Evolutionary conservation across 1,284 basidiomycete species (phyloP), one percentile per base, ranked within the genome.

Genomic region (Laetiporus sulphureus): DNA sequence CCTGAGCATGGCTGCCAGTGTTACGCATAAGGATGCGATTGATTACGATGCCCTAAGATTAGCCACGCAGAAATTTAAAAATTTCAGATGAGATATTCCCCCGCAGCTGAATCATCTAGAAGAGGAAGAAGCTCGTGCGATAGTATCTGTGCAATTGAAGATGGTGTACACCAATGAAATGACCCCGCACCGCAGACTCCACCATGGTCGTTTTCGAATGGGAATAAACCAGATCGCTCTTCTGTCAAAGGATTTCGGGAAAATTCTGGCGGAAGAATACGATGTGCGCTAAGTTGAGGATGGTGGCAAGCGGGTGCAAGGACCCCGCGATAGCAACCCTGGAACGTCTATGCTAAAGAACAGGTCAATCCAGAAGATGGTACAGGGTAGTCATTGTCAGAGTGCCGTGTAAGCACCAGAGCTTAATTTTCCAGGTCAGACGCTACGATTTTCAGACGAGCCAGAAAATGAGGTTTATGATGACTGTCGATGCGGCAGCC

Each of bases 301-400:
- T 34, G 2, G 41, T 34, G 45, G 47, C 27, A 15, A 51, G 32
- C 8, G 41, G 32, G 38, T 49, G 49, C 31, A 49, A 48, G 10
- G 58, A 52, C 27, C 64, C 54, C 8, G 67, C 60, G 7, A 68
- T 54, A n/a, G n/a, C n/a, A n/a, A n/a, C n/a, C n/a, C n/a, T n/a
- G n/a, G n/a, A n/a, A n/a, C n/a, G n/a, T n/a, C n/a, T n/a, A n/a
- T n/a, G n/a, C n/a, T n/a, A n/a, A n/a, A n/a, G n/a, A n/a, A n/a
- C n/a, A n/a, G n/a, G n/a, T n/a, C n/a, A n/a, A n/a, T n/a, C n/a
- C n/a, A n/a, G n/a, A n/a, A n/a, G n/a, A n/a, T n/a, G n/a, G n/a
- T n/a, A n/a, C n/a, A n/a, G n/a, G n/a, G n/a, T n/a, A n/a, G n/a
- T n/a, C n/a, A n/a, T n/a, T n/a, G n/a, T n/a, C n/a, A n/a, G n/a